Base-by-base conservation (phyloP, 169 alveolate species). In the Cryptosporidium ryanae region DNA sequence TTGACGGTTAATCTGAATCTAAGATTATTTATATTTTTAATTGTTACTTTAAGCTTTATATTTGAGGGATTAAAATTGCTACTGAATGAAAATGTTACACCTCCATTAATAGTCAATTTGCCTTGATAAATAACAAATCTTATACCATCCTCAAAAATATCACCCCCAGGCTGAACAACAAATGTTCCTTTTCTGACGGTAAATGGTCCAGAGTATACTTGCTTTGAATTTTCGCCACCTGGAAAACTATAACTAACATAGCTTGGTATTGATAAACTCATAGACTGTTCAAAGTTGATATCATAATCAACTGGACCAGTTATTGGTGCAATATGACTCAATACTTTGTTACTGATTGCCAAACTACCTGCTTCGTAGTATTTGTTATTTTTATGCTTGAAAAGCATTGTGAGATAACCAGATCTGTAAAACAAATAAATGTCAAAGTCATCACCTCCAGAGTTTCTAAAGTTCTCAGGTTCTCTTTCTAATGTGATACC, bases 281-380 rank as follows among this genome's bases (percentile, higher is more conserved):
- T 68, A 23, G 43, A 50, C 43, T 68, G 83, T n/a, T 68, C 83
- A 27, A 68, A 68, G 66, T 21, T 64, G 55, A 68, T 52, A 49
- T 68, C 8, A 50, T 32, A 0, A 55, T 68, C 83, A 59, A 68
- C 59, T 54, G 83, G 83, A 6, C 83, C 83, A 50, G 67, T 52
- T 21, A 68, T 49, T 32, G 83, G 83, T 29, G 27, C 83, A 25
- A 68, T 68, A 2, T 64, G 17, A 46, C 83, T 68, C 17, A 68
- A 21, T 32, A 18, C 25, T 27, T 17, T 68, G 32, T 68, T 50
- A 8, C 17, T 12, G 32, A 68, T 21, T 27, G 12, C 25, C 43
- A 68, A 13, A 12, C 66, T 54, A 2, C 66, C 83, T 4, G 23
- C 83, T 7, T 68, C 83, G 21, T 68, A 68, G 66, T 68, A 68